phyloP scores from a whole-genome alignment of 2,329 filamentous ascomycete species.

The Neurospora crassa region DNA sequence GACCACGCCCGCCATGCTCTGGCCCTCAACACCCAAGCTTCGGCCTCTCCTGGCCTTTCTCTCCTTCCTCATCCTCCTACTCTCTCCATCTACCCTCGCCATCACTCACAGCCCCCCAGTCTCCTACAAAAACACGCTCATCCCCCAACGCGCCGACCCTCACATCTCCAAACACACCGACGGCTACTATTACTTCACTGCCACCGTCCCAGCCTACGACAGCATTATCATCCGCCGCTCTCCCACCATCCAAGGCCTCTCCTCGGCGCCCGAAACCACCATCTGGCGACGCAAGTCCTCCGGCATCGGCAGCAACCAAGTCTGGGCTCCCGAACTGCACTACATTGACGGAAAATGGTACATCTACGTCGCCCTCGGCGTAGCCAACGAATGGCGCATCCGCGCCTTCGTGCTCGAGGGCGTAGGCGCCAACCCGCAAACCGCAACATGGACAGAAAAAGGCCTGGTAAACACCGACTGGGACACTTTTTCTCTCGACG shows the following conservation, averaged over 20 bases:
- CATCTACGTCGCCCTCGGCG: constrained; percentile 34
- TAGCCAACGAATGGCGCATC: constrained; percentile 16
- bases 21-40: background rate
- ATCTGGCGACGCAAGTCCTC: constrained; percentile 29
- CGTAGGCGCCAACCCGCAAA: constrained; percentile 20
- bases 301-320: constrained; percentile 31
- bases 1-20: background rate
- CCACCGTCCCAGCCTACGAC: constrained; percentile 13
- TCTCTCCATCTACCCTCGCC: background rate
- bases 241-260: constrained; percentile 11
- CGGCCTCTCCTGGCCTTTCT: background rate
- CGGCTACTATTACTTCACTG: constrained; percentile 17
- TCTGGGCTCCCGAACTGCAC: constrained; percentile 50
- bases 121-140: constrained; percentile 22
- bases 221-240: constrained; percentile 15
- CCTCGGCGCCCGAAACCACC: constrained; percentile 11
- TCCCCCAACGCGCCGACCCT: constrained; percentile 21
- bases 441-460: constrained; percentile 21
- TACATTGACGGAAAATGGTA: constrained; percentile 41
- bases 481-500: constrained; percentile 24
- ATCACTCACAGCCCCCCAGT: constrained; percentile 12
- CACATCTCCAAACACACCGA: constrained; percentile 20
- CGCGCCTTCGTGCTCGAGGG: constrained; percentile 22
- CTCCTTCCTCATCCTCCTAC: background rate
- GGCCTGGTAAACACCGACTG: constrained; percentile 20